phyloP scores from a whole-genome alignment of 306 rosid genomes.

The Ochetophila trinervis region DNA sequence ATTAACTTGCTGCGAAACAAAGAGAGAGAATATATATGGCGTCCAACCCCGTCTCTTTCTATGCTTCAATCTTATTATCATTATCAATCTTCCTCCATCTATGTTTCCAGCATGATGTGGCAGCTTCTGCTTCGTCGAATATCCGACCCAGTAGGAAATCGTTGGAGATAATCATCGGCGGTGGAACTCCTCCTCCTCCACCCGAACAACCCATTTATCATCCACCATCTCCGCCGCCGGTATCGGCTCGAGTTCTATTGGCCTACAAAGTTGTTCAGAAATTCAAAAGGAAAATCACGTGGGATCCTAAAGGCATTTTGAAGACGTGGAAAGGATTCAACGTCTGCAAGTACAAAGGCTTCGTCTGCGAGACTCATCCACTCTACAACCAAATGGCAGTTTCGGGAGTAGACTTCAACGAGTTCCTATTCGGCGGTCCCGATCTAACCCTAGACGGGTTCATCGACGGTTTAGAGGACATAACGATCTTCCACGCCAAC shows the following conservation, averaged over 20 bases:
- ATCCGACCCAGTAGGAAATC: neutral
- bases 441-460: constrained; percentile 17
- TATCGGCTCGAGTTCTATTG: constrained; percentile 11
- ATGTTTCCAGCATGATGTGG: neutral
- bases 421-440: neutral
- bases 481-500: constrained; percentile 68
- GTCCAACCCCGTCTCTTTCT: constrained; percentile 13
- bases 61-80: constrained; percentile 19
- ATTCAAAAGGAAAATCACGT: neutral
- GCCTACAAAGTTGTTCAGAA: constrained; percentile 22
- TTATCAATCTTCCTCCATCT: neutral
- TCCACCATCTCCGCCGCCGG: neutral
- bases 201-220: constrained; percentile 4
- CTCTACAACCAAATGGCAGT: neutral
- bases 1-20: neutral
- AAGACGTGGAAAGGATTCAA: neutral
- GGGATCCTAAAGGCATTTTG: constrained; percentile 12
- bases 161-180: constrained; percentile 8
- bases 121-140: neutral
- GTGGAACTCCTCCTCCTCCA: constrained; percentile 31
- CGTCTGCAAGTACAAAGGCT: constrained; percentile 26
- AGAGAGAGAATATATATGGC: constrained; percentile 15
- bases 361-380: constrained; percentile 29
- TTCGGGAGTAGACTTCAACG: constrained; percentile 58
- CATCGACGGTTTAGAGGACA: constrained; percentile 29